A percentile compares a stretch with the other conserved stretches of the same genome.
Evolutionary conservation across 352 stramenopile genomes (phyloP).

Genomic region (Phytophthora hibernalis): DNA sequence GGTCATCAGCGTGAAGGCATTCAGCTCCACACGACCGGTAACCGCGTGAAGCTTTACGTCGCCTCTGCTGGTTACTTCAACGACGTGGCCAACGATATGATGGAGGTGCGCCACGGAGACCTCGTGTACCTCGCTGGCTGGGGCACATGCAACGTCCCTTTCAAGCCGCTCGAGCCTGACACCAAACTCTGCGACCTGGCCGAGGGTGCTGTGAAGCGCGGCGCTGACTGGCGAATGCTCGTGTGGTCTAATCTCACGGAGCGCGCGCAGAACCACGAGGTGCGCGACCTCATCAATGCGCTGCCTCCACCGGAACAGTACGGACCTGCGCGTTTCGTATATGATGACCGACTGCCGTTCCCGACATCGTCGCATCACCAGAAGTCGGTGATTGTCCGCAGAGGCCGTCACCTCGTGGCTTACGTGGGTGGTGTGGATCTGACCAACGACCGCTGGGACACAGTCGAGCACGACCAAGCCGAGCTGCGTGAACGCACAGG

Average conservation of each 20-base stretch:
- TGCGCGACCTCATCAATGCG: constrained; percentile 64
- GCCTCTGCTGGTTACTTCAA: constrained; percentile 59
- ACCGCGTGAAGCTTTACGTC: constrained; percentile 59
- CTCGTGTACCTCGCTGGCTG: constrained; percentile 66
- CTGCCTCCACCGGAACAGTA: constrained; percentile 37
- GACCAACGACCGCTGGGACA: constrained; percentile 70
- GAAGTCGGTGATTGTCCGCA: constrained; percentile 68
- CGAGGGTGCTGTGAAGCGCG: constrained; percentile 40
- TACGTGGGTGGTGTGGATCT: constrained; percentile 68
- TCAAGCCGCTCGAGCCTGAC: constrained; percentile 50
- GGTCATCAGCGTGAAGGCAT: constrained; percentile 54
- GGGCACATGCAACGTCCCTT: constrained; percentile 67
- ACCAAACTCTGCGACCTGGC: constrained; percentile 49
- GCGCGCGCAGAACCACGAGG: constrained; percentile 55
- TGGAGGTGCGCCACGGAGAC: constrained; percentile 33
- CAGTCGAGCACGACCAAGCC: constrained; percentile 57
- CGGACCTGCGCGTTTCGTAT: constrained; percentile 53
- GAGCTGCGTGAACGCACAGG: constrained; percentile 45
- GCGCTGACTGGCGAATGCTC: constrained; percentile 60
- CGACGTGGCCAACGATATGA: constrained; percentile 56
- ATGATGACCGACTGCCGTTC: constrained; percentile 70
- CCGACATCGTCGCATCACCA: constrained; percentile 71
- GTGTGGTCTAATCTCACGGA: constrained; percentile 75
- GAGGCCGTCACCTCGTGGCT: constrained; percentile 42
- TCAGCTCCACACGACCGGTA: constrained; percentile 52